These are phyloP conservation scores for Colletotrichum spaethianum DNA, from an alignment of 2,329 filamentous ascomycete species.

Conservation along the genomic window DNA sequence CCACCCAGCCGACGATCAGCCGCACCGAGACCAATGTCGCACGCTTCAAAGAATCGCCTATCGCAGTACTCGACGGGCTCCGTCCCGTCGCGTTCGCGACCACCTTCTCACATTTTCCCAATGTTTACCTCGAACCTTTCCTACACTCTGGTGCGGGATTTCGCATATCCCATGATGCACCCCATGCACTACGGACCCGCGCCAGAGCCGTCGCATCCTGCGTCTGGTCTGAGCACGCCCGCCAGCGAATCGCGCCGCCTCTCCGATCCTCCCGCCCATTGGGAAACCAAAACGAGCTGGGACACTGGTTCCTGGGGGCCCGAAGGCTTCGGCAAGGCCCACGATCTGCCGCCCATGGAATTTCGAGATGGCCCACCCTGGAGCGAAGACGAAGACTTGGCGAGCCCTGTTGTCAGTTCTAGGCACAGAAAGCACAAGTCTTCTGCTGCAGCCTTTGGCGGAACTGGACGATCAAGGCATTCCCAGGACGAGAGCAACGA, in stretches of 20 bases:
- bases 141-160: constrained; percentile 95
- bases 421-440: constrained; percentile 90
- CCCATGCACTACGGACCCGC: constrained; percentile 96
- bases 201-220: constrained; percentile 77
- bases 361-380: constrained; percentile 93
- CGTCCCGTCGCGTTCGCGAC: constrained; percentile 78
- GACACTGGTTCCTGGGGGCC: constrained; percentile 64
- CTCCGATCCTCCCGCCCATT: constrained; percentile 84
- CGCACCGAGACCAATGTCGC: constrained; percentile 78
- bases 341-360: constrained; percentile 83
- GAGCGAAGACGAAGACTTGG: constrained; percentile 95
- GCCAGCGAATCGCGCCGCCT: constrained; percentile 83
- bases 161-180: constrained; percentile 87
- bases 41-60: constrained; percentile 84
- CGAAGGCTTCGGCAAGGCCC: constrained; percentile 69
- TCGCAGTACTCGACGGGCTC: constrained; percentile 87
- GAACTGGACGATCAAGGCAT: constrained; percentile 63
- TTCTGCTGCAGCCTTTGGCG: constrained; percentile 63
- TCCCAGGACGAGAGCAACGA: constrained; percentile 53
- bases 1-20: constrained; percentile 71
- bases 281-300: constrained; percentile 79
- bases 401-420: constrained; percentile 89
- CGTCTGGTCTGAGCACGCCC: constrained; percentile 87
- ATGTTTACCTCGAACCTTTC: constrained; percentile 87
- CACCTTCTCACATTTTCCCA: constrained; percentile 85